Evolutionary conservation across 2,329 filamentous ascomycete species (phyloP).

Genomic region (Nothopassalora personata): DNA sequence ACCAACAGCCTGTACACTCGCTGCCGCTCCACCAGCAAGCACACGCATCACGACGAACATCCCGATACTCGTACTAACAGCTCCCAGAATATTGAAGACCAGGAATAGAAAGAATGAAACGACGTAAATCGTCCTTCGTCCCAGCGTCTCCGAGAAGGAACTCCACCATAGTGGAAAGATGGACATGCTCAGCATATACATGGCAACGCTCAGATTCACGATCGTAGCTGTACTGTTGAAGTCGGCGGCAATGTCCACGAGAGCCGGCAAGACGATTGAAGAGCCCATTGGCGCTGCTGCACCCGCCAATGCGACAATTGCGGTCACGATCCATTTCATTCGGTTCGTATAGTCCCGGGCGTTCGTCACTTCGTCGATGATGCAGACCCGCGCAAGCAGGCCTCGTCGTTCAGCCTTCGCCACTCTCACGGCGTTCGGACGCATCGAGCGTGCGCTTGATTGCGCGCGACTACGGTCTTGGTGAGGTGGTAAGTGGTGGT

Average conservation of each 20-base stretch:
- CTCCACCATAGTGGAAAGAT: slow-evolving; percentile 88
- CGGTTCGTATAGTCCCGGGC: slow-evolving; percentile 66
- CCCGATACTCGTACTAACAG: slow-evolving; percentile 61
- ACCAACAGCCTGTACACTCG: slow-evolving; percentile 76
- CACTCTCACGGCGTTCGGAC: slow-evolving; percentile 39
- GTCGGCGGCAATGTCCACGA: slow-evolving; percentile 58
- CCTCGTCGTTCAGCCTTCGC: slow-evolving; percentile 59
- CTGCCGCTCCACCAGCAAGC: slow-evolving; percentile 68
- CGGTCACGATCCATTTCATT: slow-evolving; percentile 81
- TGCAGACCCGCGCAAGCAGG: slow-evolving; percentile 61
- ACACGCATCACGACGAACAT: slow-evolving; percentile 76
- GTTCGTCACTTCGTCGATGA: slow-evolving; percentile 73
- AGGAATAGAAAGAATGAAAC: slow-evolving; percentile 67
- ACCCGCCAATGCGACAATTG: slow-evolving; percentile 69
- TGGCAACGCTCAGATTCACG: slow-evolving; percentile 68
- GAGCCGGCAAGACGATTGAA: slow-evolving; percentile 72
- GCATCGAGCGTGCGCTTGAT: slow-evolving; percentile 24
- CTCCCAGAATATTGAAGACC: slow-evolving; percentile 64
- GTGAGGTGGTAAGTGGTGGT: slow-evolving; percentile 26
- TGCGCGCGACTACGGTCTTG: slow-evolving; percentile 22
- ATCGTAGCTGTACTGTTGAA: slow-evolving; percentile 60
- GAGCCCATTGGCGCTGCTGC: slow-evolving; percentile 78
- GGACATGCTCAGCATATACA: slow-evolving; percentile 75
- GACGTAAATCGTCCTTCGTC: slow-evolving; percentile 73
- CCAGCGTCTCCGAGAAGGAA: slow-evolving; percentile 66